These are phyloP conservation scores for Ilyonectria sp. DNA, from an alignment of 2,329 filamentous ascomycete species.

Conservation along the genomic window DNA sequence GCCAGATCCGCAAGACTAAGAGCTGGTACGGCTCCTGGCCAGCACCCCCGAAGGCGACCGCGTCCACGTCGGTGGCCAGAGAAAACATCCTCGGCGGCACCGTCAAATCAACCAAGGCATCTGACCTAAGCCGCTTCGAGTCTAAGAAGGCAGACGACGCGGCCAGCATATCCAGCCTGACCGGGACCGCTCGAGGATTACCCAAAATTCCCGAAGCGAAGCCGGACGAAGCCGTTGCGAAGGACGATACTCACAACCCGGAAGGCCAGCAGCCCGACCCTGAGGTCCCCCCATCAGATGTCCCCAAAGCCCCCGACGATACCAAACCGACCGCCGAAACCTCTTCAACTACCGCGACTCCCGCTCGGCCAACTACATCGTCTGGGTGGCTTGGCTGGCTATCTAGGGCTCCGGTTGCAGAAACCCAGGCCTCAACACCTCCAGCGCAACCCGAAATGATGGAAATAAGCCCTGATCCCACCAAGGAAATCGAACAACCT, in stretches of 20 bases:
- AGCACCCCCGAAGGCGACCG: conserved; percentile 67
- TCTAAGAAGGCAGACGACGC: conserved; percentile 56
- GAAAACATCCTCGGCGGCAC: conserved; percentile 74
- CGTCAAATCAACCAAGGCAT: conserved; percentile 59
- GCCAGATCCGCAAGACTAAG: conserved; percentile 65
- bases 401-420: conserved; percentile 49
- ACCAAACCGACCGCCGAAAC: conserved; percentile 14
- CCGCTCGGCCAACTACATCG: conserved; percentile 49
- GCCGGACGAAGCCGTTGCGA: conserved; percentile 35
- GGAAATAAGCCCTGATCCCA: conserved; percentile 35
- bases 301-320: conserved; percentile 12
- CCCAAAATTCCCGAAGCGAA: conserved; percentile 47
- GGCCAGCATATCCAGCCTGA: conserved; percentile 49
- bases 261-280: conserved; percentile 29
- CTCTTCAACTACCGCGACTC: conserved; percentile 13
- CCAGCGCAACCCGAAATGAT: conserved; percentile 14
- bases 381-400: conserved; percentile 72
- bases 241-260: conserved; percentile 30
- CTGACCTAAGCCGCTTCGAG: conserved; percentile 69
- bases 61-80: conserved; percentile 72
- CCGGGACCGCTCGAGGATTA: conserved; percentile 41
- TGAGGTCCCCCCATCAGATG: conserved; percentile 11
- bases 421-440: conserved; percentile 34
- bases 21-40: conserved; percentile 78
- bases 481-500: conserved; percentile 33